Conservation (phyloP, 495 filamentous ascomycete species). For the Annulohypoxylon moriforme region DNA sequence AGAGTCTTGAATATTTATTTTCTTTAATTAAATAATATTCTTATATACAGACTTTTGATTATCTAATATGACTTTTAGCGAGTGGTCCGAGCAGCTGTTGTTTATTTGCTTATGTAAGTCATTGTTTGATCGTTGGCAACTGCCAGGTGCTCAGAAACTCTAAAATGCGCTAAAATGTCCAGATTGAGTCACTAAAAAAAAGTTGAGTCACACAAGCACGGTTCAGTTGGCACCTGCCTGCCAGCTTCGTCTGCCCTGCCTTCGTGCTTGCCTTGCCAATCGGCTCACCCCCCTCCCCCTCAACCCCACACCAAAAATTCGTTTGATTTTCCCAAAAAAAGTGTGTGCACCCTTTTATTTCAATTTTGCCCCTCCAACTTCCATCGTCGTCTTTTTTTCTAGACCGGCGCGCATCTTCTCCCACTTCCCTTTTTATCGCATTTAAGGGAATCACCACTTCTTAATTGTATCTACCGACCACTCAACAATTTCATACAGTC, state of each 20-base stretch:
- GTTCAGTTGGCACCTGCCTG: neutral
- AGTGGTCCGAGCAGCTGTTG: neutral
- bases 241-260: neutral
- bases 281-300: slow-evolving; percentile 34
- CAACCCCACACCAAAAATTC: slow-evolving; percentile 51
- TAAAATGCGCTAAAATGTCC: neutral
- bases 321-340: slow-evolving; percentile 48
- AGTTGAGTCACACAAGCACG: too few relatives aligned
- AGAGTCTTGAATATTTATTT: too few relatives aligned
- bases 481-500: neutral
- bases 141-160: neutral
- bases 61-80: neutral
- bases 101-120: neutral
- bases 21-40: neutral
- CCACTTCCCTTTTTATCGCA: slow-evolving; percentile 15
- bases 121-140: neutral
- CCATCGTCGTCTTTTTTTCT: slow-evolving; percentile 28
- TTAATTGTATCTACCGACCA: neutral
- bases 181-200: neutral
- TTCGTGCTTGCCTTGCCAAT: neutral
- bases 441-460: slow-evolving; percentile 3
- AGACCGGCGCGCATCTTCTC: slow-evolving; percentile 11
- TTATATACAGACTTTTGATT: neutral
- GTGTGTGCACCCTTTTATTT: slow-evolving; percentile 39
- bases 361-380: slow-evolving; percentile 46